These are phyloP conservation scores for Oemleria cerasiformis DNA, from an alignment of 306 rosid species.

Conservation along the genomic window DNA sequence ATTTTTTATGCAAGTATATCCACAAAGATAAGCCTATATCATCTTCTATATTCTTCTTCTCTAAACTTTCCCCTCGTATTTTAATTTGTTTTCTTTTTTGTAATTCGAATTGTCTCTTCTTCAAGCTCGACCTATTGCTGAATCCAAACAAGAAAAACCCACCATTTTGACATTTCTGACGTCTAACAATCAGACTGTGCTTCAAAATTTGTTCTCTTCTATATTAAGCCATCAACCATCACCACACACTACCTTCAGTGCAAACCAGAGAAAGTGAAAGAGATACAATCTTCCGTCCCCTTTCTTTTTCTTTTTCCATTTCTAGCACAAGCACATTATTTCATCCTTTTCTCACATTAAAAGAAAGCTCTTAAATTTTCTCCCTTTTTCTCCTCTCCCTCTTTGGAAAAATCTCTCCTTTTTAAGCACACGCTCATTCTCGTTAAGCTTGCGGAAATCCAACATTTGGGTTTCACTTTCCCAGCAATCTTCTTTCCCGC, in stretches of 20 bases:
- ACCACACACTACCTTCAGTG: not conserved
- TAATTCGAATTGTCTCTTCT: not conserved
- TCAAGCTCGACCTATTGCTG: not conserved
- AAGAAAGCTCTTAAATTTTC: not conserved
- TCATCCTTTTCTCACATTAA: not conserved
- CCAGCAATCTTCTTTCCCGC: too few species aligned
- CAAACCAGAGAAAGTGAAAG: not conserved
- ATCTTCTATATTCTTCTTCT: not conserved
- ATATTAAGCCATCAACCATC: conserved; percentile 1
- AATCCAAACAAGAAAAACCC: not conserved
- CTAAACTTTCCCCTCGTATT: not conserved
- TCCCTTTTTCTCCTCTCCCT: not conserved
- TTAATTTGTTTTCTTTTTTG: not conserved
- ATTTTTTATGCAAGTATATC: too few species aligned
- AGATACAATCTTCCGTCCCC: not conserved
- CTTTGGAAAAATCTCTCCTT: not conserved
- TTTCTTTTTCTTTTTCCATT: not conserved
- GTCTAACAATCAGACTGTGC: not conserved
- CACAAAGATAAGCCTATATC: too few species aligned
- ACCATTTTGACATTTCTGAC: not conserved
- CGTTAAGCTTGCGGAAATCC: not conserved
- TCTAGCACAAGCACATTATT: not conserved
- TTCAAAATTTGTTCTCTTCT: not conserved
- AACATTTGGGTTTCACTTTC: not conserved
- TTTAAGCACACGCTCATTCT: not conserved